Evolutionary conservation across 345 rosid genomes (phyloP), one percentile per base, ranked within the genome.

Genomic region (Aurinia saxatilis): DNA sequence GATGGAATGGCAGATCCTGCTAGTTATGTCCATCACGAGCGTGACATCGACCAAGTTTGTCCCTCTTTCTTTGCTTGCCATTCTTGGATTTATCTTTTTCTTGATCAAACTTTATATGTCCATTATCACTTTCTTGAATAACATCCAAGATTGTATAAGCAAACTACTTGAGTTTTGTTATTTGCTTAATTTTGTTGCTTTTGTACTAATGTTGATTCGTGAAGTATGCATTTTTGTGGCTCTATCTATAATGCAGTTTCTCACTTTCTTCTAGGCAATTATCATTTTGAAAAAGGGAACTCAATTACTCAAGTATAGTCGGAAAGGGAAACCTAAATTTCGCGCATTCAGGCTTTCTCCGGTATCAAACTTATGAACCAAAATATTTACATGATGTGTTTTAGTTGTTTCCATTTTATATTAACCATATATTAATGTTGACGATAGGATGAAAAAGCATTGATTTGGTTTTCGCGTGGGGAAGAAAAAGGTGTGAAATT

Each of bases 1-100:
- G 88, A 93, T 93, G 99, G 99, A 93, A 93, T 93, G 99, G 99
- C 97, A 87, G 90, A 93, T 93, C 93, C 77, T 82, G 80, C 73
- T 84, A 75, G 49, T 72, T 79, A 75, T 85, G 78, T 52, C 66
- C 60, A 81, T 79, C 75, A 84, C 77, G 99, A 90, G 46, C 97
- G 99, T 65, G 93, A 87, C 78, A 75, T 81, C 58, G 96, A 85
- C 68, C 97, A 90, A 76, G 97, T 93, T 66, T 73, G 64, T 60
- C 35, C 45, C 14, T 19, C 8, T n/a, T 36, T 16, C 21, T 25
- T 40, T 14, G 25, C 10, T 37, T 34, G 27, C 4, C 4, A 2
- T 2, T 36, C 8, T 13, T 16, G 0, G 12, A 2, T 42, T 36
- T 8, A 54, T 31, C 38, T 10, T 5, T 30, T 12, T 52, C 17